Conservation (phyloP, 805 yeast genomes). For the Yamadazyma sp. region DNA sequence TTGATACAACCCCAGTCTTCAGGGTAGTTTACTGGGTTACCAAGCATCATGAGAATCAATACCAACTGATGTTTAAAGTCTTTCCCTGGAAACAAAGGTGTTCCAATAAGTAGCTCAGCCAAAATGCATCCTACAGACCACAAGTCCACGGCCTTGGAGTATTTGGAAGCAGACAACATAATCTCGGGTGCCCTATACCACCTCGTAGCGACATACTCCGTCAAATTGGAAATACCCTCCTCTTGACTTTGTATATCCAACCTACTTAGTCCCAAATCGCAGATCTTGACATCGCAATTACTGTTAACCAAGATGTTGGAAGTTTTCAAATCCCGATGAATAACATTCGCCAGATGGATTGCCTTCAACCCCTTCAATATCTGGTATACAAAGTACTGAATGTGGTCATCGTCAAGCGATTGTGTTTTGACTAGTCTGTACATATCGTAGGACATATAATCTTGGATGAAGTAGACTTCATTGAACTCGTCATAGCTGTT, state of each 20-base stretch:
- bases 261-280: slow-evolving; percentile 78
- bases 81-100: slow-evolving; percentile 73
- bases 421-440: slow-evolving; percentile 61
- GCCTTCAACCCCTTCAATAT: slow-evolving; percentile 67
- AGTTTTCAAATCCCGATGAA: slow-evolving; percentile 78
- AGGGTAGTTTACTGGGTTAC: slow-evolving; percentile 52
- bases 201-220: slow-evolving; percentile 82
- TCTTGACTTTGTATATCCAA: slow-evolving; percentile 23
- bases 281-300: slow-evolving; percentile 71
- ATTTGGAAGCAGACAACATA: slow-evolving; percentile 70
- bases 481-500: slow-evolving; percentile 54
- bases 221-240: slow-evolving; percentile 46
- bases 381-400: slow-evolving; percentile 70
- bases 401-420: slow-evolving; percentile 59
- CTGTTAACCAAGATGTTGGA: slow-evolving; percentile 66
- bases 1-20: slow-evolving; percentile 21
- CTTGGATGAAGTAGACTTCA: slow-evolving; percentile 76
- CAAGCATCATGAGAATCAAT: slow-evolving; percentile 65
- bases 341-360: slow-evolving; percentile 69
- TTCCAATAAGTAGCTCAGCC: slow-evolving; percentile 62
- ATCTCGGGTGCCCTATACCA: slow-evolving; percentile 88
- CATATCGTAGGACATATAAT: slow-evolving; percentile 74
- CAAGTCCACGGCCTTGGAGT: slow-evolving; percentile 73
- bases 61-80: slow-evolving; percentile 70
- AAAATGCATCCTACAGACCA: slow-evolving; percentile 82